These are phyloP conservation scores for Aureobasidium sp. DNA, from an alignment of 2,329 filamentous ascomycete species.

Conservation along the genomic window DNA sequence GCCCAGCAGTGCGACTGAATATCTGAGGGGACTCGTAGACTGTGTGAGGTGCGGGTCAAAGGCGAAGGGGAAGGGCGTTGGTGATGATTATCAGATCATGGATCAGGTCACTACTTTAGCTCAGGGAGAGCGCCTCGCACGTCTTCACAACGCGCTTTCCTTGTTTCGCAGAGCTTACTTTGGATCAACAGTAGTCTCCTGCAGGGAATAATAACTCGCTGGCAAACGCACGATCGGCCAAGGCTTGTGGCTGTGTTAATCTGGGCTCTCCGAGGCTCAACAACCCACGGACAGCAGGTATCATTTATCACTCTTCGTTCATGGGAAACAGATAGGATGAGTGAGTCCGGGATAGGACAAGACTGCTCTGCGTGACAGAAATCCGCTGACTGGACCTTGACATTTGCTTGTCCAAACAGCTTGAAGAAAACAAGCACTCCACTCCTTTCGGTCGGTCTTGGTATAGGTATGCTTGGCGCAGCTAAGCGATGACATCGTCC, in stretches of 20 bases:
- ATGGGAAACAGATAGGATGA: too few relatives aligned
- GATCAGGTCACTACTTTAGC: background rate
- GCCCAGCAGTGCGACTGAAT: background rate
- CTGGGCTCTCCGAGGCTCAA: background rate
- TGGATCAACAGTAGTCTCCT: background rate
- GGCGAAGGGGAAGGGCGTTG: background rate
- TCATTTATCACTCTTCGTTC: background rate
- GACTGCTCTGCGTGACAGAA: too few relatives aligned
- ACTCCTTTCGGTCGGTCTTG: background rate
- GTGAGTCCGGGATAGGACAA: too few relatives aligned
- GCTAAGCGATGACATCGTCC: slow-evolving; percentile 1
- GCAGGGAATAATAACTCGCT: background rate
- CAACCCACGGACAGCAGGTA: background rate
- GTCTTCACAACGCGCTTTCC: background rate
- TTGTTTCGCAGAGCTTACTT: background rate
- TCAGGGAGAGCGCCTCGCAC: slow-evolving; percentile 7
- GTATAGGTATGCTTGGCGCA: background rate
- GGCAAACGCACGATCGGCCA: slow-evolving; percentile 7
- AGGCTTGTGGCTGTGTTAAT: slow-evolving; percentile 9
- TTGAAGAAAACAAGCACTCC: background rate
- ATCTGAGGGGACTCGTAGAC: background rate
- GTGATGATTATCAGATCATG: background rate
- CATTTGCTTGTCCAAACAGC: background rate
- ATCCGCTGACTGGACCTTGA: background rate
- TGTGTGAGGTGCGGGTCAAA: background rate